These are phyloP conservation scores for Trapa bicornis DNA, from an alignment of 345 rosid genomes.

Conservation along the genomic window DNA sequence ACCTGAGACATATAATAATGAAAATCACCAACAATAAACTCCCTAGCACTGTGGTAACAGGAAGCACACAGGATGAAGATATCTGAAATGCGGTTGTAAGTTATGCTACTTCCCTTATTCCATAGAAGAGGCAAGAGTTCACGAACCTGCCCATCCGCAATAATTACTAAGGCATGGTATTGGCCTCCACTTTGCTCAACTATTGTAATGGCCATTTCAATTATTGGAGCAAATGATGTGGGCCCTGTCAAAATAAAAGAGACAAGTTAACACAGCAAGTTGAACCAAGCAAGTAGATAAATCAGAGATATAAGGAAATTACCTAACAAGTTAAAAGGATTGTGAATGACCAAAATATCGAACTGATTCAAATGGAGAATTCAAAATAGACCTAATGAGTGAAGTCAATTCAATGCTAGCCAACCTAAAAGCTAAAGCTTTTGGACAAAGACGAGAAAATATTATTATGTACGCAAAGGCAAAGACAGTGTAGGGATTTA, in stretches of 20 bases:
- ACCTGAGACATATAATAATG: conserved; percentile 16
- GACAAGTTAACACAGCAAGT: neutral
- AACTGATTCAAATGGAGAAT: neutral
- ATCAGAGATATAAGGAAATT: neutral
- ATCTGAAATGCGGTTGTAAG: neutral
- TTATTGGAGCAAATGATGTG: conserved; percentile 36
- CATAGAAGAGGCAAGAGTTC: neutral
- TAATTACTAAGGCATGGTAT: conserved; percentile 38
- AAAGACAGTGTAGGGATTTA: neutral
- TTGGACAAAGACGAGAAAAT: too few species aligned
- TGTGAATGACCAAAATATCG: neutral
- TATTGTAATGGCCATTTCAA: conserved; percentile 39
- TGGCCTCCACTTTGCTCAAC: conserved; percentile 42
- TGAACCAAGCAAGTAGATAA: neutral
- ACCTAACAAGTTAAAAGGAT: neutral
- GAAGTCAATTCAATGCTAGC: neutral
- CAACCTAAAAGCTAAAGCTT: neutral
- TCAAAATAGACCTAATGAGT: too few species aligned
- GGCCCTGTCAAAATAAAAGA: conserved; percentile 20
- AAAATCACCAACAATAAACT: neutral
- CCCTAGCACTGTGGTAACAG: neutral
- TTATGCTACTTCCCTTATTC: neutral
- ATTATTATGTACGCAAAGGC: too few species aligned
- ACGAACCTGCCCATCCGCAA: conserved; percentile 44
- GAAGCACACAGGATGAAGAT: neutral